Base-by-base conservation (phyloP, 1,284 basidiomycete species). In the Neonothopanus nambi region DNA sequence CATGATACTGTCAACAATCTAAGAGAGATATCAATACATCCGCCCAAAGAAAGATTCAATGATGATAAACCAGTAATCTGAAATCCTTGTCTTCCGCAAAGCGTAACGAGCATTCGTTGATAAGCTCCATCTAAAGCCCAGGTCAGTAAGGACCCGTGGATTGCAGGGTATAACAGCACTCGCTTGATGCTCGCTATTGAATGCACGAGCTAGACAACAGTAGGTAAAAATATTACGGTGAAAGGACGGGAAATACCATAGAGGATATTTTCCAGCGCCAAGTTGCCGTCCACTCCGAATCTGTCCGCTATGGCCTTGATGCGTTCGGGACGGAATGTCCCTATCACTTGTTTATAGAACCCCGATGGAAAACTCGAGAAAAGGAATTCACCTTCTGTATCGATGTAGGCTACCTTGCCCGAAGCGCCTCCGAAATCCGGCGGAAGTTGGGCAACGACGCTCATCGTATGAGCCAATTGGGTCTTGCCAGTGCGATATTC, bases 1-100 rank as follows among this genome's bases (percentile, higher is more conserved):
- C 91, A 98, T 95, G 61, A 97, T 95, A 59, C 91, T 94, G 67
- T 98, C 92, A 24, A 93, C 84, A 57, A 97, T 91, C 90, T 93
- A n/a, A n/a, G 30, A 33, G 30, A 58, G 24, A 24, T 17, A 30
- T 12, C 30, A 45, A 38, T 18, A 37, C 46, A 13, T 9, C 13
- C 8, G 30, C 13, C 8, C 30, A 9, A 33, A 33, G 2, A 13
- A 8, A 33, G 30, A 9, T 3, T 2, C 13, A 44, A 36, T 20
- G 20, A 33, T 50, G 65, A 21, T 60, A 5, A 28, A 88, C 89
- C 61, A 93, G 70, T 30, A 93, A 77, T 41, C 83, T 76, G 61
- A 86, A 91, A 61, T 89, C 87, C 65, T 89, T 90, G 66, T 91
- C 89, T 65, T 92, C 90, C 0, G 89, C 87, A 64, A 92, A 91